Percentiles rank a stretch among this genome's conserved stretches.
These are phyloP conservation scores for Plantago ovata DNA, from an alignment of 257 asterid genomes.

Conservation along the genomic window DNA sequence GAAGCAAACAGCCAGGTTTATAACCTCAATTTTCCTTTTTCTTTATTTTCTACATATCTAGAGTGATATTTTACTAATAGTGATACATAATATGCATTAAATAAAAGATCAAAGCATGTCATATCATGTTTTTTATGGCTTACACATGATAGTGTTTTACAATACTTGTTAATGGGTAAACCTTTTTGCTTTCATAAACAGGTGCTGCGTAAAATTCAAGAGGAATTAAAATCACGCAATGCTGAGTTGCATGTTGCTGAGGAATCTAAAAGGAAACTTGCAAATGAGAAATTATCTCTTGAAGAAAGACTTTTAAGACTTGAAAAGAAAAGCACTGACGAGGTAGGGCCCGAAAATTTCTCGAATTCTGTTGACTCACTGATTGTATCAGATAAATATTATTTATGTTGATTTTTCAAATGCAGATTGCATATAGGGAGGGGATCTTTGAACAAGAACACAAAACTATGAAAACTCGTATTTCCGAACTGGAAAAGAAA, in stretches of 20 bases:
- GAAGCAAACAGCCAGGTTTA: constrained; percentile 80
- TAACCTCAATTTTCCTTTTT: neutral
- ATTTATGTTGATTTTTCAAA: constrained; percentile 20
- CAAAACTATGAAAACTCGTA: constrained; percentile 47
- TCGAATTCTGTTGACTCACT: constrained; percentile 14
- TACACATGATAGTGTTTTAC: too few species aligned
- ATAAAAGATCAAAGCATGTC: neutral
- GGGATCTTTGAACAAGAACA: constrained; percentile 65
- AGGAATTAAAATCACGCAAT: constrained; percentile 63
- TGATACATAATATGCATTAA: neutral
- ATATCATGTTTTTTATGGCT: too few species aligned
- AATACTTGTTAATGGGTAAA: neutral
- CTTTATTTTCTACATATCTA: constrained; percentile 6
- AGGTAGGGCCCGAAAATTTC: constrained; percentile 33
- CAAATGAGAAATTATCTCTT: constrained; percentile 59
- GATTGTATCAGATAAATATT: constrained; percentile 13
- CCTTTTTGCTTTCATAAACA: constrained; percentile 19
- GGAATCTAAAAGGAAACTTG: constrained; percentile 69
- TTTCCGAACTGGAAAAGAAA: constrained; percentile 73
- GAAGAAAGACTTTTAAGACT: constrained; percentile 63
- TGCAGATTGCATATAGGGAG: constrained; percentile 52
- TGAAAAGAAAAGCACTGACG: constrained; percentile 58
- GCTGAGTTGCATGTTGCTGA: constrained; percentile 68
- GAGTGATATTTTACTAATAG: constrained; percentile 2
- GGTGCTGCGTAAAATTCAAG: constrained; percentile 78